phyloP scores from a whole-genome alignment of 1,139 yeast genomes.

The Saccharomyces pastorianus region DNA sequence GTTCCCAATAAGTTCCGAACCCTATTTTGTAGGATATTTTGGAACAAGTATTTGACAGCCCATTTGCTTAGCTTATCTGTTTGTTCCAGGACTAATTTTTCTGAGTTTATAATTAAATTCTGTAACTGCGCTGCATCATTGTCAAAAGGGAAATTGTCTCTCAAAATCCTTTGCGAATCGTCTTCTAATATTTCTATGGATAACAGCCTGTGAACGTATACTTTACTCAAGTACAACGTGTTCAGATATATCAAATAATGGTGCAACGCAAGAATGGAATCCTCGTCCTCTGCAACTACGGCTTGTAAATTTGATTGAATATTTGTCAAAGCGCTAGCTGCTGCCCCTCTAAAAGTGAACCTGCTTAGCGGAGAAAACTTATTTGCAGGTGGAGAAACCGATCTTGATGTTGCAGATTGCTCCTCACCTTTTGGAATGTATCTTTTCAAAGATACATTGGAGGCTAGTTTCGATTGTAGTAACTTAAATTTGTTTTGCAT shows the following conservation, averaged over 20 bases:
- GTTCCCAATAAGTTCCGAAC: slow-evolving; percentile 17
- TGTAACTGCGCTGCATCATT: slow-evolving; percentile 41
- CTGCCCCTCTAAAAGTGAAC: slow-evolving; percentile 29
- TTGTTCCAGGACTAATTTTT: slow-evolving; percentile 18
- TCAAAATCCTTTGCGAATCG: slow-evolving; percentile 31
- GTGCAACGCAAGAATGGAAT: slow-evolving; percentile 24
- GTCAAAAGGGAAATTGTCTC: slow-evolving; percentile 47
- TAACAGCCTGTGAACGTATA: slow-evolving; percentile 21
- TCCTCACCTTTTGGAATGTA: slow-evolving; percentile 12
- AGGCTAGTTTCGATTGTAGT: slow-evolving; percentile 22
- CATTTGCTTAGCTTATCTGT: slow-evolving; percentile 24
- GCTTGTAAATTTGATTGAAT: slow-evolving; percentile 30
- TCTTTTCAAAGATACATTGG: slow-evolving; percentile 17
- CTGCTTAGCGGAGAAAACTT: slow-evolving; percentile 23
- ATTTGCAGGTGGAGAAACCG: slow-evolving; percentile 1
- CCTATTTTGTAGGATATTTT: slow-evolving; percentile 20
- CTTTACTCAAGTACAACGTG: slow-evolving; percentile 21
- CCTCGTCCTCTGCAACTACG: slow-evolving; percentile 24
- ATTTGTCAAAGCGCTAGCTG: slow-evolving; percentile 26
- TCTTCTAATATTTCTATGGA: slow-evolving; percentile 26
- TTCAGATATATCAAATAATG: slow-evolving; percentile 29
- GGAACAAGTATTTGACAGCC: slow-evolving; percentile 26
- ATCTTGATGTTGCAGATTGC: slow-evolving; percentile 5
- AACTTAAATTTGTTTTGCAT: slow-evolving; percentile 24
- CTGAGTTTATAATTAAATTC: slow-evolving; percentile 33